Evolutionary conservation across 2,329 filamentous ascomycete species (phyloP).

Genomic region (Ceratocystis ficicola): DNA sequence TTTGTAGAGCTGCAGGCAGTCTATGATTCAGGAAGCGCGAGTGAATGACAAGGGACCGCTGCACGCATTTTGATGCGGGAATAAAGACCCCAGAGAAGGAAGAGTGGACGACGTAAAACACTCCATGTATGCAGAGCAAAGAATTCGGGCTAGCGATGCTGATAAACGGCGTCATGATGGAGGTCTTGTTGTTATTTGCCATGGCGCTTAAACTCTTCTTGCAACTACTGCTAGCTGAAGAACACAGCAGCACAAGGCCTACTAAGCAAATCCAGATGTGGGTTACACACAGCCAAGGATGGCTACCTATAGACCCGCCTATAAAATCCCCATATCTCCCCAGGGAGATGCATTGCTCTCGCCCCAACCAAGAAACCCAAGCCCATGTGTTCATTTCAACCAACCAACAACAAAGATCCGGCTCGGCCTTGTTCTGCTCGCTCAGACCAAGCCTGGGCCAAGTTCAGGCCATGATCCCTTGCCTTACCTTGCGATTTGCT

Average conservation of each 20-base stretch:
- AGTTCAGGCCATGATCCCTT: background rate
- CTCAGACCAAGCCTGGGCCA: slow-evolving; percentile 5
- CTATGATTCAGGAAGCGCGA: background rate
- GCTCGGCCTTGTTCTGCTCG: slow-evolving; percentile 6
- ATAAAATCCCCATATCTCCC: background rate
- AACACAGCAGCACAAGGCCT: background rate
- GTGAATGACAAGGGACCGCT: background rate
- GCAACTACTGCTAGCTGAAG: too few relatives aligned
- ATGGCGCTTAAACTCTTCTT: too few relatives aligned
- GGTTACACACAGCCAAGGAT: slow-evolving; percentile 1
- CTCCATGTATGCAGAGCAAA: background rate
- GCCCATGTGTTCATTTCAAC: slow-evolving; percentile 11
- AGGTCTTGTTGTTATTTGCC: too few relatives aligned
- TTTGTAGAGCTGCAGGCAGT: background rate
- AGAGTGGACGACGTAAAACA: background rate
- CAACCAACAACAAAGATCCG: background rate
- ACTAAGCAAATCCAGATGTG: background rate
- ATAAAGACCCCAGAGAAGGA: slow-evolving; percentile 1
- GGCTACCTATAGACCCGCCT: background rate
- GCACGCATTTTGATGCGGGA: background rate
- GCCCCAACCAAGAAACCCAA: background rate
- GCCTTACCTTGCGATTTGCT: slow-evolving; percentile 7
- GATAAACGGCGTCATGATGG: background rate
- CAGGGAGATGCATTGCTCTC: background rate
- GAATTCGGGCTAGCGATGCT: background rate